phyloP scores from a whole-genome alignment of 2,329 filamentous ascomycete genomes.

The Metarhizium rileyi region DNA sequence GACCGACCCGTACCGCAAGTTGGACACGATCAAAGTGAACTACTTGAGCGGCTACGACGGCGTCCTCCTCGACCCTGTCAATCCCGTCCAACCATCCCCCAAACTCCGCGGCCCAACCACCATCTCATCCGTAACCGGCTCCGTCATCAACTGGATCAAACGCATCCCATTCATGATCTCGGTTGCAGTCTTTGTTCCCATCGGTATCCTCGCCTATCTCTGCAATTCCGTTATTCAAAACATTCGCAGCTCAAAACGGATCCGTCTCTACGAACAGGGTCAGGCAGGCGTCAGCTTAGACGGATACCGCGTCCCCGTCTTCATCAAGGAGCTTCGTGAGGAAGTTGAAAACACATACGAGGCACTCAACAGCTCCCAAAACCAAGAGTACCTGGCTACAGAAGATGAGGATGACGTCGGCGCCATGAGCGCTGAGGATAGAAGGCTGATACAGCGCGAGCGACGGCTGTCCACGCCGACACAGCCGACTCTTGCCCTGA shows the following conservation, averaged over 20 bases:
- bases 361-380: conserved; percentile 57
- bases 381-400: conserved; percentile 59
- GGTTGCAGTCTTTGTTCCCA: conserved; percentile 60
- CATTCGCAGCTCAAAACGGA: conserved; percentile 62
- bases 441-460: conserved; percentile 31
- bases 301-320: conserved; percentile 65
- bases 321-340: conserved; percentile 65
- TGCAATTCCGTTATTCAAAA: conserved; percentile 71
- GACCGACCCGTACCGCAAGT: conserved; percentile 65
- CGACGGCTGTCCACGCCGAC: conserved; percentile 32
- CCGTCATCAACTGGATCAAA: conserved; percentile 28
- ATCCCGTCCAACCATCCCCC: conserved; percentile 46
- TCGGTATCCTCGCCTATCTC: conserved; percentile 63
- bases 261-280: conserved; percentile 65
- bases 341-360: conserved; percentile 73
- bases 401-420: conserved; percentile 38
- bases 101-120: conserved; percentile 18
- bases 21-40: conserved; percentile 59
- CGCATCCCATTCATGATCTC: conserved; percentile 55
- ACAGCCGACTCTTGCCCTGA: conserved; percentile 66
- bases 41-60: conserved; percentile 65
- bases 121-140: conserved; percentile 22
- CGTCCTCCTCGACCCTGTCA: conserved; percentile 60
- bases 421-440: conserved; percentile 28
- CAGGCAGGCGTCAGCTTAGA: conserved; percentile 56